Conservation (phyloP, 2,329 filamentous ascomycete genomes). For the Phoma sp. region DNA sequence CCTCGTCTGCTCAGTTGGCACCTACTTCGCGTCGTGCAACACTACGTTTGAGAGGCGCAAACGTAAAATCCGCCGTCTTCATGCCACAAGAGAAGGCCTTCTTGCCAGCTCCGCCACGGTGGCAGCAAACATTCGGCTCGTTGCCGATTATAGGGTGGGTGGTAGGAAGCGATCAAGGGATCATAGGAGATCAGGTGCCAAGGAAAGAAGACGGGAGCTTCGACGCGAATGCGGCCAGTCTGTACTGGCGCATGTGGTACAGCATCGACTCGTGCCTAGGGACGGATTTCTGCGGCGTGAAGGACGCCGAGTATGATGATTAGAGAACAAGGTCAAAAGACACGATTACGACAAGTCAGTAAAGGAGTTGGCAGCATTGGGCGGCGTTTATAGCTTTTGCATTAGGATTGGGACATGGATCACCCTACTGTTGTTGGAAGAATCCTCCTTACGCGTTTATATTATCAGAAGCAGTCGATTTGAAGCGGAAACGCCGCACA, state of each 20-base stretch:
- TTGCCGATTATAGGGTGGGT: slow-evolving; percentile 59
- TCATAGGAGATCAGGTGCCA: slow-evolving; percentile 79
- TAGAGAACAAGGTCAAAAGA: slow-evolving; percentile 10
- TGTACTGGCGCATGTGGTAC: slow-evolving; percentile 67
- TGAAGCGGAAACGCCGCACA: too few relatives aligned
- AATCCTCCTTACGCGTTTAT: too few relatives aligned
- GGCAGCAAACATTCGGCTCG: slow-evolving; percentile 50
- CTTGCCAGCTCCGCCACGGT: slow-evolving; percentile 50
- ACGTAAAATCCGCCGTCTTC: slow-evolving; percentile 48
- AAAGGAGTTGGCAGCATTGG: slow-evolving; percentile 18
- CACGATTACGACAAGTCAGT: slow-evolving; percentile 1
- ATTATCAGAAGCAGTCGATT: not conserved
- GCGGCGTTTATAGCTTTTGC: slow-evolving; percentile 16
- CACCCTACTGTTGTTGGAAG: too few relatives aligned
- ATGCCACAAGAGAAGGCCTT: slow-evolving; percentile 55
- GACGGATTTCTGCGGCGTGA: slow-evolving; percentile 66
- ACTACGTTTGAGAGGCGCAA: slow-evolving; percentile 41
- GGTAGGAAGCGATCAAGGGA: slow-evolving; percentile 55
- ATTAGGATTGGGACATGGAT: not conserved
- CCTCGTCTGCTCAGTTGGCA: slow-evolving; percentile 28
- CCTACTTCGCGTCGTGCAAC: slow-evolving; percentile 31
- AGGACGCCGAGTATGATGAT: slow-evolving; percentile 55
- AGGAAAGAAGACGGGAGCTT: slow-evolving; percentile 75
- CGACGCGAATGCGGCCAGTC: slow-evolving; percentile 70
- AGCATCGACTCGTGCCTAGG: slow-evolving; percentile 62